Conservation (phyloP, 495 filamentous ascomycete species). For the Penicillium nucicola region DNA sequence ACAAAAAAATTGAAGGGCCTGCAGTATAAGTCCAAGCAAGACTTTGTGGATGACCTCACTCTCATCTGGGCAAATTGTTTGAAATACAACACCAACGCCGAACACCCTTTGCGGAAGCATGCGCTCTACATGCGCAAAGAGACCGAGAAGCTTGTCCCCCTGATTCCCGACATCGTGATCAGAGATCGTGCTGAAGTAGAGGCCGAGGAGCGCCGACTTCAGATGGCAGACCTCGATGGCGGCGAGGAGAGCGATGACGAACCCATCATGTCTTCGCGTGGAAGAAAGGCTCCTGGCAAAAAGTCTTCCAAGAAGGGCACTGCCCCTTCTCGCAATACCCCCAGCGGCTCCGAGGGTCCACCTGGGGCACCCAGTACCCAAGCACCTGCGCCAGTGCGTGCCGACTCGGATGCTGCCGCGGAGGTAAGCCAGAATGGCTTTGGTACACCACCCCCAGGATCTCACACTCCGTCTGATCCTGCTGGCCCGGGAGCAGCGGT, state of each 20-base stretch:
- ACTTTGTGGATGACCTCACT: conserved; percentile 90
- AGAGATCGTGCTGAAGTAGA: conserved; percentile 91
- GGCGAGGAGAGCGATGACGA: conserved; percentile 94
- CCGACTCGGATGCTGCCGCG: conserved; percentile 60
- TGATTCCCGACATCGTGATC: conserved; percentile 91
- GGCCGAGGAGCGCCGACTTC: conserved; percentile 85
- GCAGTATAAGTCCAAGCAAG: conserved; percentile 87
- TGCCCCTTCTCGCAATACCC: conserved; percentile 67
- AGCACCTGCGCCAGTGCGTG: conserved; percentile 47
- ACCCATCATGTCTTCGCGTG: conserved; percentile 95
- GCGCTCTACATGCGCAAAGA: conserved; percentile 95
- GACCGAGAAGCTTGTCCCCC: conserved; percentile 88
- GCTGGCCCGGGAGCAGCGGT: conserved; percentile 57
- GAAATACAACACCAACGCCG: conserved; percentile 87
- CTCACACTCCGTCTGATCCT: conserved; percentile 71
- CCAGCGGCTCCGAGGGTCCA: conserved; percentile 66
- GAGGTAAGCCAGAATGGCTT: conserved; percentile 81
- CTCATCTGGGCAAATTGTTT: conserved; percentile 97
- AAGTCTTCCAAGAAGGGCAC: conserved; percentile 72
- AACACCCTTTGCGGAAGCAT: conserved; percentile 86
- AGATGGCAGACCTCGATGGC: conserved; percentile 73
- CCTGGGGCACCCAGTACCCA: conserved; percentile 56
- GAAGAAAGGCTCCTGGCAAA: conserved; percentile 80
- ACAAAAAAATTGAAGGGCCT: conserved; percentile 92
- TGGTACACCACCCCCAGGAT: conserved; percentile 73